A percentile compares a stretch with the other conserved stretches of the same genome.
Conservation (phyloP, 495 filamentous ascomycete genomes). For the Astrothelium subdiscretum region DNA sequence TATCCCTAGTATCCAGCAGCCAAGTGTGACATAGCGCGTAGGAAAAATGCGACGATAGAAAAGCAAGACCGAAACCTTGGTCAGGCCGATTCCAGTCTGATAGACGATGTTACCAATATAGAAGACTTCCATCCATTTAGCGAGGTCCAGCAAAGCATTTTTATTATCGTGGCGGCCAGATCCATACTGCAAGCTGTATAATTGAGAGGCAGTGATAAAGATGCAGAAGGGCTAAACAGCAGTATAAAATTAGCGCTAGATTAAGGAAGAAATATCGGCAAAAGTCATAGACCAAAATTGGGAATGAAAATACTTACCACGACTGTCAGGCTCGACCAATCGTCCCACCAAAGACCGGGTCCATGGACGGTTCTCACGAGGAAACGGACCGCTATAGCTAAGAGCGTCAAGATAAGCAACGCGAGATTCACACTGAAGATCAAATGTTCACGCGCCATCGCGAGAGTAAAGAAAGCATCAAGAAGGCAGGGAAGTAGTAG, state of each 20-base stretch:
- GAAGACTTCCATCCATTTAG: neutral
- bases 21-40: neutral
- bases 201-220: neutral
- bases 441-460: neutral
- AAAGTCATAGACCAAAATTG: neutral
- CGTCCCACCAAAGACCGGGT: neutral
- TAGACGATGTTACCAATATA: neutral
- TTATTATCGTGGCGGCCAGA: neutral
- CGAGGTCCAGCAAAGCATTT: neutral
- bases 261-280: neutral
- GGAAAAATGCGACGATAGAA: neutral
- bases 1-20: neutral
- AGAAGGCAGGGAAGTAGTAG: neutral
- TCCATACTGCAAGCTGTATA: neutral
- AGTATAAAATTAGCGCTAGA: neutral
- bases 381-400: neutral
- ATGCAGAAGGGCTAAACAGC: neutral
- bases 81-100: neutral
- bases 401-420: neutral
- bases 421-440: neutral
- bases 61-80: neutral
- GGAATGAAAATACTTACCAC: neutral
- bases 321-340: neutral
- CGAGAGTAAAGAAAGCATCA: neutral
- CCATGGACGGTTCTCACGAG: neutral